Base-by-base conservation (phyloP, 148 eudicot genomes). In the Salicornia ramosissima region DNA sequence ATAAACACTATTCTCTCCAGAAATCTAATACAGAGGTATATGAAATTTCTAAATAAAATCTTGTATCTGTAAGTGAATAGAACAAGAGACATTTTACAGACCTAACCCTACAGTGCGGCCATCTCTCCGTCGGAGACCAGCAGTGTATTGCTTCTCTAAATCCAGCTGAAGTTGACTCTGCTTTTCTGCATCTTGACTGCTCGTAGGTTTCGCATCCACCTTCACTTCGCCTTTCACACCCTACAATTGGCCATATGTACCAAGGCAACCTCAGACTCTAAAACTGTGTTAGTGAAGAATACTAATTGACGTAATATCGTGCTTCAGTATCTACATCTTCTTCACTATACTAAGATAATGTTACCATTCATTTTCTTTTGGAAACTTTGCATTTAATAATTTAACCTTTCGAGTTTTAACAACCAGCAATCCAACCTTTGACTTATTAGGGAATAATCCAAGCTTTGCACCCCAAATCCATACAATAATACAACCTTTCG, bases 261-360 rank as follows among this genome's bases (percentile, higher is more conserved):
- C 96, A 92, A 80, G 68, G 90, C 93, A 93, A 86, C 87, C 96
- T 93, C 98, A 93, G 98, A 93, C 89, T 93, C 98, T 93, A 84
- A 90, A 93, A 88, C 63, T 9, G 95, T 86, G 95, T 93, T 78
- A 93, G 98, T 93, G 83, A 59, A 77, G 72, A 62, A 53, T 63
- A 75, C 57, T 60, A 40, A 10, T 29, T 16, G 42, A 40, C 19
- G 40, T 28, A 52, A 68, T 2, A 24, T 53, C 22, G 2, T 53
- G 75, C 8, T 43, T 58, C 13, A 58, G 30, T 61, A 49, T 46
- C 43, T 57, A 40, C 18, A 47, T 45, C 47, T 66, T 66, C n/a
- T 40, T 64, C 18, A 26, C 33, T 40, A 19, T 22, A 22, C 34
- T 8, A 33, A 14, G 34, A 13, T 43, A n/a, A 66, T 14, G 18